Base-by-base conservation (phyloP, 23 red algal species). In the Cyanidium caldarium region DNA sequence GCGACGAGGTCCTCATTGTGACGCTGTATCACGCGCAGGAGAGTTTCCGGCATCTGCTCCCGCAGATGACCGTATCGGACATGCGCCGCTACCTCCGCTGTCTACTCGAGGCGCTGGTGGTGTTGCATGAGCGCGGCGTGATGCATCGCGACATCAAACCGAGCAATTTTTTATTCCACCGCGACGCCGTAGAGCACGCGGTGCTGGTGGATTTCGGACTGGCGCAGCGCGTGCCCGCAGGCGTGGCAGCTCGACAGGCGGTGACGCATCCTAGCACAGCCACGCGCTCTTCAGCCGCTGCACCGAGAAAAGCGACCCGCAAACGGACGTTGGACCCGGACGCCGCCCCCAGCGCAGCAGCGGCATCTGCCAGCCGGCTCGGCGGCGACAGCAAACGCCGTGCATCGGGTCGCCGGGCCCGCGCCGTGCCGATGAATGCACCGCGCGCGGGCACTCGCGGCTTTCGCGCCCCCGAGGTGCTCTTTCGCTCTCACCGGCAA, bases 141-240 rank as follows among this genome's bases (percentile, higher is more conserved):
- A 61, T 61, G 7, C 51, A 61, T 25, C 7, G 51, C n/a, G 51
- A 61, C 31, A 28, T 61, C 10, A 61, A 61, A 28, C 51, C 51
- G 23, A 28, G 51, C 7, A 61, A 61, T 61, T 61, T 61, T 28
- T 28, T 61, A 16, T 61, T 61, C 31, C 51, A 61, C 21, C 51
- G 51, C 10, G 21, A 12, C n/a, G n/a, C 19, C 31, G n/a, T 28
- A 61, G 10, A 12, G 7, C 3, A 16, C 13, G 51, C 51, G 23
- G 51, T 61, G 51, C 51, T 61, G 7, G 51, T 61, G 7, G 51
- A 61, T 25, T 61, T 61, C 31, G 51, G 51, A 7, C 51, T 61
- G n/a, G 51, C 51, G 7, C 51, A 61, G 51, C n/a, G n/a, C n/a
- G n/a, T n/a, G n/a, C n/a, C n/a, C n/a, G n/a, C n/a, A n/a, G n/a